Evolutionary conservation across 2,329 filamentous ascomycete genomes (phyloP), one percentile per base, ranked within the genome.

Genomic region (Aspergillus eucalypticola): DNA sequence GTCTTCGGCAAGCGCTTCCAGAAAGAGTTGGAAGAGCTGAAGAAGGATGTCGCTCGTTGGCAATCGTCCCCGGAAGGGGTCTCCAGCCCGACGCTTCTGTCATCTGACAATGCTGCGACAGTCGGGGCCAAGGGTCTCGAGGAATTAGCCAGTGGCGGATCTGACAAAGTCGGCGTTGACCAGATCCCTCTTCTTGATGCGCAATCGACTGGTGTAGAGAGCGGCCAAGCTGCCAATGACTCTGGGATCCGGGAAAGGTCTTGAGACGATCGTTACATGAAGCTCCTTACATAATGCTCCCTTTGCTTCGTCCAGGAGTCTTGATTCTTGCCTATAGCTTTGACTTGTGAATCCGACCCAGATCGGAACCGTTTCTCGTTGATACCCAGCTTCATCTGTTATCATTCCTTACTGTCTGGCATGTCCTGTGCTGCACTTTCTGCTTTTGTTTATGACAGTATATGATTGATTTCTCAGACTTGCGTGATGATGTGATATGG

Each of bases 1-100:
- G 91, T 98, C 1, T 99, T 98, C 74, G 95, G 96, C 56, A 96
- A 91, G 70, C 87, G 93, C 2, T 98, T 99, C 82, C 92, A 99
- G 81, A 96, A 94, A 73, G 95, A 99, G 76, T 83, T 99, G 11
- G 93, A 99, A 73, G 85, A 89, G 55, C 85, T 99, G 79, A 93
- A 90, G 77, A 86, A 86, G 58, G 95, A 99, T 71, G 92, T 99
- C 8, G 85, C 88, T 49, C 94, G 92, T 74, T 96, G 92, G 91
- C 92, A 96, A 75, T 70, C 69, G 23, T 76, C 72, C 15, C 73
- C 75, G 3, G 75, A 76, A 44, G 71, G 69, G 25, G 56, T 64
- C 2, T 68, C 64, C 8, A 75, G 71, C 53, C 74, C 75, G 2
- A 64, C 62, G n/a, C 23, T 70, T 8, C 62, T 75, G 11, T 60